A percentile compares a stretch with the other conserved stretches of the same genome.
Conservation (phyloP, 2,329 filamentous ascomycete genomes). For the Diaporthe sp. region DNA sequence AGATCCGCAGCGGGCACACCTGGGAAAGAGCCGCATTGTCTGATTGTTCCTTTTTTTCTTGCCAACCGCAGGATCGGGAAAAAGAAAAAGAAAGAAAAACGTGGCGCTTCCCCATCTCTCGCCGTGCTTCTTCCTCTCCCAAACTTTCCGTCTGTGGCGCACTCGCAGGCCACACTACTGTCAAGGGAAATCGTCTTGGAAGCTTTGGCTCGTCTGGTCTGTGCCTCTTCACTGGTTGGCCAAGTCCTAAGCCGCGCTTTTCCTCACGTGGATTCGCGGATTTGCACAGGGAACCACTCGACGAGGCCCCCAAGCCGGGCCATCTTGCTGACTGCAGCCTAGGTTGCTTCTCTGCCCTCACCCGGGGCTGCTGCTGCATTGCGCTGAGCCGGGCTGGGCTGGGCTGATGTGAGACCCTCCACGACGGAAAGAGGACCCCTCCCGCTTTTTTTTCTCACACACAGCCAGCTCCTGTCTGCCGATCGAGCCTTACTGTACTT, state of each 20-base stretch:
- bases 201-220: neutral
- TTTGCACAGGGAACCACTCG: conserved; percentile 21
- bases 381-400: conserved; percentile 1
- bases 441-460: neutral
- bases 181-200: conserved; percentile 6
- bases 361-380: neutral
- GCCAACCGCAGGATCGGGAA: neutral
- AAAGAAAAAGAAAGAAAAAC: neutral
- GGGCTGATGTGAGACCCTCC: conserved; percentile 24
- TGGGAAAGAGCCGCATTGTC: conserved; percentile 21
- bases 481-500: neutral
- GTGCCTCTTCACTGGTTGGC: conserved; percentile 5
- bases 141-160: conserved; percentile 5
- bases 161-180: neutral
- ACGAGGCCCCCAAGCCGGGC: neutral
- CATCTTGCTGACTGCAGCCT: conserved; percentile 29
- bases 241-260: conserved; percentile 13
- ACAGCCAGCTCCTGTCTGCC: conserved; percentile 7
- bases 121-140: conserved; percentile 2
- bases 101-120: neutral
- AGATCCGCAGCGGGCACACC: neutral
- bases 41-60: neutral
- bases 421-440: neutral
- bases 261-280: conserved; percentile 24
- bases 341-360: conserved; percentile 10